A percentile compares a stretch with the other conserved stretches of the same genome.
These are phyloP conservation scores for Paecilomyces fulvus DNA, from an alignment of 2,329 filamentous ascomycete genomes.

Conservation along the genomic window DNA sequence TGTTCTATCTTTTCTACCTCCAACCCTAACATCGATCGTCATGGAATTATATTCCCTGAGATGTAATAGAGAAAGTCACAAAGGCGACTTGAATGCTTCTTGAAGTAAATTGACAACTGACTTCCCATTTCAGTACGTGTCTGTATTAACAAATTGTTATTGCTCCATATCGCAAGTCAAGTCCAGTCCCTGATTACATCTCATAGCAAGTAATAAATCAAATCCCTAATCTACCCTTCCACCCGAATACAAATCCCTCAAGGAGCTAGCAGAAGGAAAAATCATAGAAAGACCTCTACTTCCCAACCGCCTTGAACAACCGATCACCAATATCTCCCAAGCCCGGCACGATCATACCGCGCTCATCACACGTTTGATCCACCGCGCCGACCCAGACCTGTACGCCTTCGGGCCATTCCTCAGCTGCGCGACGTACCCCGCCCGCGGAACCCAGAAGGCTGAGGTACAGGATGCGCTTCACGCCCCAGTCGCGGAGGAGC, in stretches of 20 bases:
- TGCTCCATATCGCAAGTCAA: background rate
- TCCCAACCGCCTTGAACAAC: conserved; percentile 53
- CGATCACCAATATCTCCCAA: conserved; percentile 86
- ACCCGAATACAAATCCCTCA: too few species aligned
- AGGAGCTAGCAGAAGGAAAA: too few species aligned
- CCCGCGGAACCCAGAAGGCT: conserved; percentile 63
- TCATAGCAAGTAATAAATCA: too few species aligned
- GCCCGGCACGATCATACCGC: conserved; percentile 84
- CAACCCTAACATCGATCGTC: too few species aligned
- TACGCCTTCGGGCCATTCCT: conserved; percentile 58
- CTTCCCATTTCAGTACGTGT: background rate
- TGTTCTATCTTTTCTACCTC: too few species aligned
- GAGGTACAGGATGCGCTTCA: conserved; percentile 69
- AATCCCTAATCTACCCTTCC: too few species aligned
- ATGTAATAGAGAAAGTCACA: too few species aligned
- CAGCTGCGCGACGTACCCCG: conserved; percentile 64
- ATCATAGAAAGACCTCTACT: background rate
- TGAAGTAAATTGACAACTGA: too few species aligned
- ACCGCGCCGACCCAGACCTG: conserved; percentile 72
- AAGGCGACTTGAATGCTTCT: too few species aligned
- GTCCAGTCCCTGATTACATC: too few species aligned
- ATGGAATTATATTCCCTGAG: too few species aligned
- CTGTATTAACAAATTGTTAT: background rate
- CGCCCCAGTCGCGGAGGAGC: conserved; percentile 83
- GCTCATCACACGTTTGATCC: conserved; percentile 55